Evolutionary conservation across 2,329 filamentous ascomycete genomes (phyloP).

Genomic region (Meredithiella fracta): DNA sequence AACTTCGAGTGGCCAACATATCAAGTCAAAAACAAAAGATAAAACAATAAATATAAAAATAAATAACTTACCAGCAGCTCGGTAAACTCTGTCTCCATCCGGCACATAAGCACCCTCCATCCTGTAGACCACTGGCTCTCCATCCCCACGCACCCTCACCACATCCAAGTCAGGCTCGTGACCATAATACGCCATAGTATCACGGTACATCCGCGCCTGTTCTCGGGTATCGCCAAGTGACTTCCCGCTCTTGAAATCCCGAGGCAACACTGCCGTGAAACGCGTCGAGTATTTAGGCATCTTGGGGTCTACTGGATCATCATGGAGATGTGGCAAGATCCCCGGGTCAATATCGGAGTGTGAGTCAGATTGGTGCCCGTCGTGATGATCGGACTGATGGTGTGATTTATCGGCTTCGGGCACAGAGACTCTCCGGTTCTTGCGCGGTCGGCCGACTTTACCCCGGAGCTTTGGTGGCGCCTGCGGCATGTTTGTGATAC

Average conservation of each 20-base stretch:
- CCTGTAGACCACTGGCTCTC: slow-evolving; percentile 5
- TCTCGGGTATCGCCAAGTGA: slow-evolving; percentile 6
- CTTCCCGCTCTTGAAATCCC: background rate
- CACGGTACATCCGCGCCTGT: slow-evolving; percentile 13
- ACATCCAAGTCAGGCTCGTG: slow-evolving; percentile 6
- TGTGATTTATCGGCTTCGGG: background rate
- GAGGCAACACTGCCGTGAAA: slow-evolving; percentile 4
- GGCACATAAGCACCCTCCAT: background rate
- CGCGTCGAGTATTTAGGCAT: slow-evolving; percentile 4
- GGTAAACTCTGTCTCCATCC: slow-evolving; percentile 8
- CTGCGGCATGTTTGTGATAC: too few species aligned
- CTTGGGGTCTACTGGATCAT: background rate
- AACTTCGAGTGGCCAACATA: too few species aligned
- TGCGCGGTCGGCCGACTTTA: background rate
- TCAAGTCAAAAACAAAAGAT: background rate
- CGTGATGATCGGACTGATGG: background rate
- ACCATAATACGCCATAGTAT: background rate
- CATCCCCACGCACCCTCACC: background rate
- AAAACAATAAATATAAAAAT: background rate
- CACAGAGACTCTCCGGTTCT: background rate
- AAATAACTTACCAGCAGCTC: slow-evolving; percentile 9
- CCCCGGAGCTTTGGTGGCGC: background rate
- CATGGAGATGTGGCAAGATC: slow-evolving; percentile 6
- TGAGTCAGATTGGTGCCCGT: background rate
- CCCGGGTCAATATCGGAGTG: slow-evolving; percentile 4